These are phyloP conservation scores for Hansfordia pulvinata DNA, from an alignment of 2,329 filamentous ascomycete species.

Conservation along the genomic window DNA sequence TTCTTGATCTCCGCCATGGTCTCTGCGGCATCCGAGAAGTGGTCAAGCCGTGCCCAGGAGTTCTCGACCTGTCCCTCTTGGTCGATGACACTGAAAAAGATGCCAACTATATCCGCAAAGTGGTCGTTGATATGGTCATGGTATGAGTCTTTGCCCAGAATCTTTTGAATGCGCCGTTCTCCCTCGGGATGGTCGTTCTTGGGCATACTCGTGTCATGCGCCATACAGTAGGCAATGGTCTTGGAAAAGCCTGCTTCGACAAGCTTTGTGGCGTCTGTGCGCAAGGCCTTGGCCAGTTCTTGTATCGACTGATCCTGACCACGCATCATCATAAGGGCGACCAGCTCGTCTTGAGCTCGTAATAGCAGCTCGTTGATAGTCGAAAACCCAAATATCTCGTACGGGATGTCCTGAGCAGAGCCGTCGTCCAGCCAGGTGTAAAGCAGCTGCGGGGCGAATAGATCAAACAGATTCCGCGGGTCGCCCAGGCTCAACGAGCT, in stretches of 20 bases:
- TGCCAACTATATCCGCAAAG: slow-evolving; percentile 64
- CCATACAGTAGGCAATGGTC: slow-evolving; percentile 70
- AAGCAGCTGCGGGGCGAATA: slow-evolving; percentile 81
- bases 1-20: slow-evolving; percentile 56
- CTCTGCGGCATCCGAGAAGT: slow-evolving; percentile 45
- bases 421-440: slow-evolving; percentile 76
- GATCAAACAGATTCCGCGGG: slow-evolving; percentile 57
- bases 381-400: slow-evolving; percentile 67
- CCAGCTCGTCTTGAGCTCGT: slow-evolving; percentile 62
- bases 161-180: slow-evolving; percentile 53
- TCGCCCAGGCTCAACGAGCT: slow-evolving; percentile 48
- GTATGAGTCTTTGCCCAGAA: slow-evolving; percentile 55
- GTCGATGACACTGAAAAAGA: slow-evolving; percentile 64
- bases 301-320: slow-evolving; percentile 50
- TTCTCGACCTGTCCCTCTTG: slow-evolving; percentile 64
- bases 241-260: slow-evolving; percentile 61
- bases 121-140: slow-evolving; percentile 48
- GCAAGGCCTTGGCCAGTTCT: slow-evolving; percentile 45
- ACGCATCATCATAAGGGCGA: slow-evolving; percentile 73
- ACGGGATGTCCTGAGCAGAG: slow-evolving; percentile 61
- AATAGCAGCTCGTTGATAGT: slow-evolving; percentile 54
- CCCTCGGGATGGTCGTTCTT: slow-evolving; percentile 30
- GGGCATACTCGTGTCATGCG: slow-evolving; percentile 49
- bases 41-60: slow-evolving; percentile 44
- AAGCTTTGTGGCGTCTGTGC: slow-evolving; percentile 38